Percentiles rank a stretch among this genome's conserved stretches.
These are phyloP conservation scores for Rosa hybrid DNA, from an alignment of 331 rosid genomes.

Conservation along the genomic window DNA sequence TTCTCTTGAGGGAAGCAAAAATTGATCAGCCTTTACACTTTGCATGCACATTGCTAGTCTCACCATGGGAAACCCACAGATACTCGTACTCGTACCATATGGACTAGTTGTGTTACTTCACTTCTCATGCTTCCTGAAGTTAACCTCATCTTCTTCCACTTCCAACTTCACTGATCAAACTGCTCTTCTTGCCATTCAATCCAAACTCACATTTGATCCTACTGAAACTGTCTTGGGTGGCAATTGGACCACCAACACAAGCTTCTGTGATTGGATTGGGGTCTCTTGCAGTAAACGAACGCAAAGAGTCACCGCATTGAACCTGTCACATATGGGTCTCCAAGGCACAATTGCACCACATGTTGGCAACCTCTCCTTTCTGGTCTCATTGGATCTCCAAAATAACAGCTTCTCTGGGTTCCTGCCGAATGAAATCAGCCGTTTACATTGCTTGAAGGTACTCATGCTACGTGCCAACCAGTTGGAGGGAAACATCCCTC, in stretches of 20 bases:
- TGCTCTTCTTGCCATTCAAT: neutral
- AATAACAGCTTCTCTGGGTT: neutral
- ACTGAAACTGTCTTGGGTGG: slow-evolving; percentile 7
- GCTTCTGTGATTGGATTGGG: slow-evolving; percentile 6
- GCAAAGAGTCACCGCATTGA: slow-evolving; percentile 5
- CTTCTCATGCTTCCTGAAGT: neutral
- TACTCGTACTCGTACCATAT: no score
- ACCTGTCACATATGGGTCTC: slow-evolving; percentile 1
- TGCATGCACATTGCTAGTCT: no score
- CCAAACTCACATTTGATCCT: neutral
- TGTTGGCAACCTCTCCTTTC: slow-evolving; percentile 9
- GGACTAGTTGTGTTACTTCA: neutral
- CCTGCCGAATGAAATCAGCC: neutral
- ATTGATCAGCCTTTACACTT: no score
- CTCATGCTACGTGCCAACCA: neutral
- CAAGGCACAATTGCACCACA: slow-evolving; percentile 14
- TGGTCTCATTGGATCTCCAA: neutral
- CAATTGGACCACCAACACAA: slow-evolving; percentile 13
- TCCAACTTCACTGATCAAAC: neutral
- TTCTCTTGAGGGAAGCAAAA: no score
- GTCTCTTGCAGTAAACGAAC: neutral
- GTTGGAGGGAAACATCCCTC: slow-evolving; percentile 2
- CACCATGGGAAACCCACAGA: no score
- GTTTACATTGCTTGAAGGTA: neutral
- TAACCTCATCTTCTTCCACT: neutral